A percentile compares a stretch with the other conserved stretches of the same genome.
These are phyloP conservation scores for Cryphonectria naterciae DNA, from an alignment of 2,329 filamentous ascomycete species.

Conservation along the genomic window DNA sequence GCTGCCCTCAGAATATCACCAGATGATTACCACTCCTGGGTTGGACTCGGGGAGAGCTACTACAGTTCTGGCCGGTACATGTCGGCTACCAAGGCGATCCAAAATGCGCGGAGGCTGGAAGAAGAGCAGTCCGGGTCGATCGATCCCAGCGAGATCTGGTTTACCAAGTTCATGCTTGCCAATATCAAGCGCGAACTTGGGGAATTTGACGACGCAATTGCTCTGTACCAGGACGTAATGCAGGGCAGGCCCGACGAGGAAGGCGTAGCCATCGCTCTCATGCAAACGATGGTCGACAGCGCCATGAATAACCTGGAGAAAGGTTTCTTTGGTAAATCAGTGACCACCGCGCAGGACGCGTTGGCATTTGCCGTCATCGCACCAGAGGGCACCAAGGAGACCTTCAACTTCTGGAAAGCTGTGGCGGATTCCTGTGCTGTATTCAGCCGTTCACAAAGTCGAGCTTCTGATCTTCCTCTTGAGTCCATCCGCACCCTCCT, in stretches of 20 bases:
- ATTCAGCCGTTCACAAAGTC: slow-evolving; percentile 78
- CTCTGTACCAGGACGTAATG: slow-evolving; percentile 76
- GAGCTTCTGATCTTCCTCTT: slow-evolving; percentile 64
- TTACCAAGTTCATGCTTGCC: slow-evolving; percentile 93
- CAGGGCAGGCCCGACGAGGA: slow-evolving; percentile 72
- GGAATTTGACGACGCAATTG: slow-evolving; percentile 83
- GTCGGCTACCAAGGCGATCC: slow-evolving; percentile 89
- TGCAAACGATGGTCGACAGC: slow-evolving; percentile 86
- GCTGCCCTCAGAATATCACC: slow-evolving; percentile 83
- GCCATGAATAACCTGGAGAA: slow-evolving; percentile 77
- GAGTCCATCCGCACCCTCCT: slow-evolving; percentile 63
- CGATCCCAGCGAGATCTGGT: slow-evolving; percentile 77
- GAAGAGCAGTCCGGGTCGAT: slow-evolving; percentile 45
- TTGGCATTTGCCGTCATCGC: slow-evolving; percentile 70
- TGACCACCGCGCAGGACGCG: slow-evolving; percentile 69
- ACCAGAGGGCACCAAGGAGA: slow-evolving; percentile 62
- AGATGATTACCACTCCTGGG: slow-evolving; percentile 91
- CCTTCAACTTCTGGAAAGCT: slow-evolving; percentile 95
- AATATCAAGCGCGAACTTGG: slow-evolving; percentile 92
- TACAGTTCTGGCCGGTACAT: slow-evolving; percentile 92
- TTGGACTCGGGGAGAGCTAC: slow-evolving; percentile 96
- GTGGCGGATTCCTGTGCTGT: slow-evolving; percentile 86
- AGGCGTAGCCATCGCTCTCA: slow-evolving; percentile 82
- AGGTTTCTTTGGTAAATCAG: slow-evolving; percentile 83
- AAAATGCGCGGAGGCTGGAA: slow-evolving; percentile 80